Base-by-base conservation (phyloP, 2,329 filamentous ascomycete species). In the Botrytis aclada region DNA sequence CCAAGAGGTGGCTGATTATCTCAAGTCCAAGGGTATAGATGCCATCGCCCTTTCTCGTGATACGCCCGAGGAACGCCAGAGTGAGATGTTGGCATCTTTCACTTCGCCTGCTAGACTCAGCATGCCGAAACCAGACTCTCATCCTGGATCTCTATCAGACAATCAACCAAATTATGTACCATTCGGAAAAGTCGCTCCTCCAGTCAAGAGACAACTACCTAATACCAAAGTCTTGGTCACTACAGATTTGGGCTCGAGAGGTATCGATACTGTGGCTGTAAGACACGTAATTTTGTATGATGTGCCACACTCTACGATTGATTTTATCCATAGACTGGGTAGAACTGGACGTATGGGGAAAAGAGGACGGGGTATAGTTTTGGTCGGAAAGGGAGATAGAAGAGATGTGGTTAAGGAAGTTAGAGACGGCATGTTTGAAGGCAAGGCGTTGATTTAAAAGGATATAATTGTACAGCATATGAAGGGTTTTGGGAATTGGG, bases 231-330 rank as follows among this genome's bases (percentile, higher is more conserved):
- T 97, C 18, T 88, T 99, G 56, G 95, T 99, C 4, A 96, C 94
- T 20, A 99, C 96, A 0, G 96, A 99, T 82, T 84, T 99, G 73
- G 94, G 93, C 7, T 97, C 94, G 9, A 86, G 96, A 77, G 96
- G 96, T 75, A 97, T 99, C 78, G 96, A 99, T 82, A 99, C 96
- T 0, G 84, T 98, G 43, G 92, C 93, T 29, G 95, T 98, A 29
- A 88, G 93, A 73, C 93, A 97, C 77, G 96, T 99, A 70, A 91
- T 99, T 71, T 84, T 99, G 39, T 98, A 97, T 82, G 94, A 99
- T 81, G 95, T 99, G n/a, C 96, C 96, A 7, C 95, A 98, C 81
- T 97, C 93, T 0, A 97, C 94, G 0, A 97, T 99, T 74, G 97
- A 99, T 82, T 99, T 99, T 79, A 98, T 99, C 79, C 97, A 99